phyloP scores from a whole-genome alignment of 1,284 basidiomycete genomes.

The Leucoagaricus sp. region DNA sequence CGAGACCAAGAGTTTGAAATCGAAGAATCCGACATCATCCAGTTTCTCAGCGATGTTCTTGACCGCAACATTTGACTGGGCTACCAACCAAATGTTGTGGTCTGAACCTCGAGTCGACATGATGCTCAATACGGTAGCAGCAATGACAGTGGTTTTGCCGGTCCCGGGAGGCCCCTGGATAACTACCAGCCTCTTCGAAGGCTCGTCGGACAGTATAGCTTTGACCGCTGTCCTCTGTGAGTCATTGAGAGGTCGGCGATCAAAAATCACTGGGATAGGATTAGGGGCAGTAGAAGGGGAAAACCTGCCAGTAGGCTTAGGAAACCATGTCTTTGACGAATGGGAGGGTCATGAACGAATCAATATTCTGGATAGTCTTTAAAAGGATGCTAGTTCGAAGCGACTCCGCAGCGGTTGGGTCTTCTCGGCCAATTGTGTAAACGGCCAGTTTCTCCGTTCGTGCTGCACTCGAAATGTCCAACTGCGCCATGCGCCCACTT shows the following conservation, averaged over 20 bases:
- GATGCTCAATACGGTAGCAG: slow-evolving; percentile 43
- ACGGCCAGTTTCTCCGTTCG: slow-evolving; percentile 26
- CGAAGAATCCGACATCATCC: slow-evolving; percentile 35
- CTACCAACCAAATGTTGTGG: slow-evolving; percentile 54
- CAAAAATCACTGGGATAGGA: slow-evolving; percentile 17
- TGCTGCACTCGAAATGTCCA: slow-evolving; percentile 10
- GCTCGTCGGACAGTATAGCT: slow-evolving; percentile 39
- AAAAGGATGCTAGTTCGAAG: slow-evolving; percentile 37
- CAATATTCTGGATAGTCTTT: slow-evolving; percentile 33
- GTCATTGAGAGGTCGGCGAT: slow-evolving; percentile 31
- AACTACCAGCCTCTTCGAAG: slow-evolving; percentile 26
- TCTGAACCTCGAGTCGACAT: slow-evolving; percentile 24
- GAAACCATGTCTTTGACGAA: slow-evolving; percentile 48
- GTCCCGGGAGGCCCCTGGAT: slow-evolving; percentile 47
- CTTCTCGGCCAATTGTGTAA: slow-evolving; percentile 46
- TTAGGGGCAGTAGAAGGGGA: slow-evolving; percentile 14
- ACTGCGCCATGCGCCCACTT: slow-evolving; percentile 16
- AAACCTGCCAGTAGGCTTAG: slow-evolving; percentile 7
- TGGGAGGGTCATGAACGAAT: slow-evolving; percentile 36
- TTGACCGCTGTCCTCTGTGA: slow-evolving; percentile 44
- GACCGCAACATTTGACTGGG: slow-evolving; percentile 55
- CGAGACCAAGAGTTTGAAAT: slow-evolving; percentile 56
- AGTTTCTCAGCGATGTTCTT: slow-evolving; percentile 64
- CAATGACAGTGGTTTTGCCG: slow-evolving; percentile 59
- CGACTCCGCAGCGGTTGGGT: slow-evolving; percentile 42